A percentile compares a stretch with the other conserved stretches of the same genome.
Evolutionary conservation across 2,329 filamentous ascomycete genomes (phyloP).

Genomic region (Ceratocystis smalleyi): DNA sequence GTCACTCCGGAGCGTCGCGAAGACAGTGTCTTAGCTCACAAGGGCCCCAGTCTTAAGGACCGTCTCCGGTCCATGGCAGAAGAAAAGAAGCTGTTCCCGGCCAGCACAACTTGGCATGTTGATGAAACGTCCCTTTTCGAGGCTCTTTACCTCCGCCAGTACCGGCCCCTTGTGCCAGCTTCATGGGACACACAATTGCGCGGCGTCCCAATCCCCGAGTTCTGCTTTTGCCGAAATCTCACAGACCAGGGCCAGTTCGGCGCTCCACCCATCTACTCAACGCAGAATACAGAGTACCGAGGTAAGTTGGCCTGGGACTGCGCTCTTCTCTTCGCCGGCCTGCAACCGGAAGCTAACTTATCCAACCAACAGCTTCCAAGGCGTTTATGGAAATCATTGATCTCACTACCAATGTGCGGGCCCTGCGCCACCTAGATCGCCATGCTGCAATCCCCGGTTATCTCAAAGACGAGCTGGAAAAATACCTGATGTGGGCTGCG

Average conservation of each 20-base stretch:
- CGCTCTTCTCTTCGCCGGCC: neutral
- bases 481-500: constrained; percentile 29
- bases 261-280: constrained; percentile 27
- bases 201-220: constrained; percentile 26
- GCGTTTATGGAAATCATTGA: constrained; percentile 28
- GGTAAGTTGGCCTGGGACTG: constrained; percentile 21
- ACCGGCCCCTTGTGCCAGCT: constrained; percentile 27
- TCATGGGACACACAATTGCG: constrained; percentile 23
- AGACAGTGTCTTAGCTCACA: neutral
- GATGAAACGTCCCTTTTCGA: constrained; percentile 34
- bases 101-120: constrained; percentile 34
- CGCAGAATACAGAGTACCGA: constrained; percentile 25
- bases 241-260: constrained; percentile 20
- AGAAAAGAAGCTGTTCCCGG: constrained; percentile 29
- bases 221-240: constrained; percentile 23
- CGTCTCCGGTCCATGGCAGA: constrained; percentile 28
- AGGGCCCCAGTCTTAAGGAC: constrained; percentile 8
- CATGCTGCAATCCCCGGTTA: constrained; percentile 22
- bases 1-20: neutral
- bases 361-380: constrained; percentile 24
- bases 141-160: constrained; percentile 28
- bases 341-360: neutral
- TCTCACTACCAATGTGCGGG: constrained; percentile 25
- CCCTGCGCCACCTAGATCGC: constrained; percentile 25
- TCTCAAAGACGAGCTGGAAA: constrained; percentile 25